Conservation (phyloP, 768 basidiomycete genomes). For the Suillus ampliporus region DNA sequence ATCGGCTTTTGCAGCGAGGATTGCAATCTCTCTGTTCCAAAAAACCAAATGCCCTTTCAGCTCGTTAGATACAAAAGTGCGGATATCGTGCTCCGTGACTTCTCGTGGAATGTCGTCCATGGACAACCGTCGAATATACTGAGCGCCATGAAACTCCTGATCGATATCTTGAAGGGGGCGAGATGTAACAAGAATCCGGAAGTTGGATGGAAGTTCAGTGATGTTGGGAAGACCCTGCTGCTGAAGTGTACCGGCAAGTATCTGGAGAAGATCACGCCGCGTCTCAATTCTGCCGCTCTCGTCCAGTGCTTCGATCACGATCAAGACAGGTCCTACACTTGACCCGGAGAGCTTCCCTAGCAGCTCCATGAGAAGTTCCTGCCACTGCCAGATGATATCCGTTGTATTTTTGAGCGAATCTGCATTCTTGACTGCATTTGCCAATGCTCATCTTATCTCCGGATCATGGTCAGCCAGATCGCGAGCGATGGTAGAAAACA, state of each 20-base stretch:
- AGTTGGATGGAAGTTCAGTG: constrained; percentile 3
- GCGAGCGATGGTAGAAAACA: not conserved
- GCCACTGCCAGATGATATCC: constrained; percentile 18
- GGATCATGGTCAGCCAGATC: constrained; percentile 22
- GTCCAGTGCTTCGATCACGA: constrained; percentile 33
- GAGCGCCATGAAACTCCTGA: not conserved
- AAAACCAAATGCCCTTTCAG: not conserved
- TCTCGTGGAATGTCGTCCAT: too few species aligned
- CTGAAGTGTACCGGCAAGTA: not conserved
- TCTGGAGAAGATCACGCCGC: not conserved
- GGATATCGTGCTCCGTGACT: too few species aligned
- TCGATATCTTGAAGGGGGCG: too few species aligned
- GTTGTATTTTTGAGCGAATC: not conserved
- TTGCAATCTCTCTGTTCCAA: not conserved
- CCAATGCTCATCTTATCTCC: not conserved
- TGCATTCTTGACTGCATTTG: not conserved
- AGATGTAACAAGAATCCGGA: constrained; percentile 5
- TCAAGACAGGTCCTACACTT: constrained; percentile 26
- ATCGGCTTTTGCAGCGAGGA: too few species aligned
- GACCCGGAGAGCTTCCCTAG: constrained; percentile 8
- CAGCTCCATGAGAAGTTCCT: constrained; percentile 24
- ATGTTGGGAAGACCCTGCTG: not conserved
- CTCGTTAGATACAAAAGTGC: too few species aligned
- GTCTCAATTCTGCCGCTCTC: constrained; percentile 11
- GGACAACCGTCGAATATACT: too few species aligned